Conservation (phyloP, 2,329 filamentous ascomycete genomes). For the Lachnellula hyalina region DNA sequence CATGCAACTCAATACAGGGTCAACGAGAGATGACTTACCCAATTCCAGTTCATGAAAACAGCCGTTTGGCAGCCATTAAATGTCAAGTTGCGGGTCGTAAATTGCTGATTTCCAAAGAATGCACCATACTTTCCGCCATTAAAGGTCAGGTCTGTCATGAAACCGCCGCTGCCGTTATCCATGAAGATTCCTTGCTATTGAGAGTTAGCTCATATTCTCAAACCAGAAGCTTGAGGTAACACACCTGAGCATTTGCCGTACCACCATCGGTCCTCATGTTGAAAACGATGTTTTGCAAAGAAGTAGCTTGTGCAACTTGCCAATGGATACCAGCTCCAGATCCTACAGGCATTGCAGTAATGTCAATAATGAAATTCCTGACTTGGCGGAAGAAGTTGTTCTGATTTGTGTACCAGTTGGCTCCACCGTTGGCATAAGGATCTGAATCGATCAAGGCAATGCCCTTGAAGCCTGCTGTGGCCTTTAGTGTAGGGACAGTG, state of each 20-base stretch:
- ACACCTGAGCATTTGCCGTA: conserved; percentile 53
- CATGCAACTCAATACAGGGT: too few relatives aligned
- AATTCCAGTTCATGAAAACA: conserved; percentile 89
- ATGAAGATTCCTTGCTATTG: conserved; percentile 62
- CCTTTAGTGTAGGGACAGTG: conserved; percentile 70
- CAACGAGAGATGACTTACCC: conserved; percentile 38
- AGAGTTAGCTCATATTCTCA: neutral
- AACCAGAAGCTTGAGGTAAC: neutral
- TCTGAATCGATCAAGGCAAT: conserved; percentile 88
- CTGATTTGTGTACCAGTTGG: conserved; percentile 75
- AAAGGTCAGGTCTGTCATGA: conserved; percentile 78
- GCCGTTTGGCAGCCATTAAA: conserved; percentile 81
- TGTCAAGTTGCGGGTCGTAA: conserved; percentile 74
- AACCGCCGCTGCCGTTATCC: conserved; percentile 79
- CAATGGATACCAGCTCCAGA: conserved; percentile 71
- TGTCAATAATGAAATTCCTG: conserved; percentile 76
- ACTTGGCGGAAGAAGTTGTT: conserved; percentile 80
- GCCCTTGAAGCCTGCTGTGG: conserved; percentile 64
- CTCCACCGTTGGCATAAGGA: conserved; percentile 66
- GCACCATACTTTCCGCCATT: conserved; percentile 74
- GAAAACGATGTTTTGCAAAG: conserved; percentile 75
- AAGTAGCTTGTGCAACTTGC: conserved; percentile 81
- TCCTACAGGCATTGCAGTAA: conserved; percentile 57
- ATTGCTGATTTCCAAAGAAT: conserved; percentile 83
- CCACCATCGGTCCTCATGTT: conserved; percentile 67